Conservation (phyloP, 108 stramenopile species). For the Cylindrotheca fusiformis region DNA sequence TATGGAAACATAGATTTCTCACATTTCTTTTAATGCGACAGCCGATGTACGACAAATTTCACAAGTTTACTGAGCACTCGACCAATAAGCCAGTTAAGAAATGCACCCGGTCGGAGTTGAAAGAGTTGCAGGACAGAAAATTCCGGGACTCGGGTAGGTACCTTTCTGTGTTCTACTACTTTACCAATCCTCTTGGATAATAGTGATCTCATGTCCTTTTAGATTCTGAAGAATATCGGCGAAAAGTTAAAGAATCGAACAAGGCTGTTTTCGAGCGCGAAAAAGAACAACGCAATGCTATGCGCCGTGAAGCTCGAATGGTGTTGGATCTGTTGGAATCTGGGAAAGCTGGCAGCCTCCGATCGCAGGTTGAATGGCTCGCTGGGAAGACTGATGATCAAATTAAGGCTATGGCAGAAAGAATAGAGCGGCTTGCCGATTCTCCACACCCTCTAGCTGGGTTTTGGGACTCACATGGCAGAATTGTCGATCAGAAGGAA, state of each 20-base stretch:
- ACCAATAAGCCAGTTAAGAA: constrained; percentile 4
- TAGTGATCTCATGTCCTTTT: background rate
- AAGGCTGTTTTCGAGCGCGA: constrained; percentile 27
- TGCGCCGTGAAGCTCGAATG: constrained; percentile 19
- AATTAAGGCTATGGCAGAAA: constrained; percentile 18
- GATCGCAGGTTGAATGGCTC: constrained; percentile 22
- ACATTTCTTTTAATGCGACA: too few species aligned
- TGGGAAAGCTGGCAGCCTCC: constrained; percentile 4
- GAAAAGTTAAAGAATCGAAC: constrained; percentile 21
- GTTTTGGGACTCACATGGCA: constrained; percentile 42
- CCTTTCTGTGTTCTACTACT: background rate
- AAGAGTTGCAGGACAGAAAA: constrained; percentile 12
- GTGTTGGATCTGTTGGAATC: constrained; percentile 8
- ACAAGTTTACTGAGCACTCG: constrained; percentile 6
- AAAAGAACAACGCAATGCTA: constrained; percentile 19
- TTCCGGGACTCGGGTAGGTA: constrained; percentile 23
- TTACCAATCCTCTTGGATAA: background rate
- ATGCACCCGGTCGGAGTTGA: constrained; percentile 24
- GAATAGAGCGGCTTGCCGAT: constrained; percentile 28
- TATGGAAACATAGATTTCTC: too few species aligned
- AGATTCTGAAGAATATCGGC: constrained; percentile 26
- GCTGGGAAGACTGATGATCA: constrained; percentile 24
- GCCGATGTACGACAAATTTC: constrained; percentile 26
- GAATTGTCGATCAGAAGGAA: constrained; percentile 9
- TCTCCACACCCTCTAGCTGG: constrained; percentile 38